Percentiles rank a stretch among this genome's conserved stretches.
Evolutionary conservation across 2,329 filamentous ascomycete genomes (phyloP).

Genomic region (Fusarium decemcellulare): DNA sequence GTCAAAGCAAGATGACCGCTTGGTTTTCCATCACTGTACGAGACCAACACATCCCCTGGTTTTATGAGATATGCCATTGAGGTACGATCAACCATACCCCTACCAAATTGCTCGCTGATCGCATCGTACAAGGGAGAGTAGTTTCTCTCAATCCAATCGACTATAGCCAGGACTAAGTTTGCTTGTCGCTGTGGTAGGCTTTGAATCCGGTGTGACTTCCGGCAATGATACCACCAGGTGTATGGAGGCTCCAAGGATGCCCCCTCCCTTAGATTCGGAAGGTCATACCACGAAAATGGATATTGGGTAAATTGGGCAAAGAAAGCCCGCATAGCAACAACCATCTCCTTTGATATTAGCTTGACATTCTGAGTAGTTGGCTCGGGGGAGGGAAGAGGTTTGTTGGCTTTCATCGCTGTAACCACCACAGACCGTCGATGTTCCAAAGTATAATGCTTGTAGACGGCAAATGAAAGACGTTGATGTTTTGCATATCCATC

Average conservation of each 20-base stretch:
- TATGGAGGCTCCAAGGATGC: not conserved
- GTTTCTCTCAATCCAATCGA: conserved; percentile 13
- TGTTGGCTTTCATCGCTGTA: not conserved
- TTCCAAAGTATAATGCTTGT: not conserved
- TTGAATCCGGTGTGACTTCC: not conserved
- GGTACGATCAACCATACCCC: not conserved
- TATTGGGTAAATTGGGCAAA: no score
- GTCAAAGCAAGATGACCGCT: no score
- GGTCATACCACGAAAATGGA: no score
- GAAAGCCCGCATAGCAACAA: conserved; percentile 1
- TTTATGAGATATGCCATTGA: conserved; percentile 8
- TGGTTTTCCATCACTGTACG: not conserved
- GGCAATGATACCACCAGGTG: conserved; percentile 27
- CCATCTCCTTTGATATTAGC: conserved; percentile 13
- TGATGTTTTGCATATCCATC: conserved; percentile 5
- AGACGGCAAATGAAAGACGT: not conserved
- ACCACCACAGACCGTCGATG: conserved; percentile 2
- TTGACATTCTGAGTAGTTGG: not conserved
- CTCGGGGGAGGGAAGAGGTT: not conserved
- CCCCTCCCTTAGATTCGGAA: not conserved
- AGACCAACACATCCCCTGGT: not conserved
- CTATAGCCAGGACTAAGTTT: not conserved
- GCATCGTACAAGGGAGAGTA: not conserved
- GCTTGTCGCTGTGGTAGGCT: not conserved
- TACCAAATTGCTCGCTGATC: not conserved